These are phyloP conservation scores for Trichoderma sp. DNA, from an alignment of 2,329 filamentous ascomycete species.

Conservation along the genomic window DNA sequence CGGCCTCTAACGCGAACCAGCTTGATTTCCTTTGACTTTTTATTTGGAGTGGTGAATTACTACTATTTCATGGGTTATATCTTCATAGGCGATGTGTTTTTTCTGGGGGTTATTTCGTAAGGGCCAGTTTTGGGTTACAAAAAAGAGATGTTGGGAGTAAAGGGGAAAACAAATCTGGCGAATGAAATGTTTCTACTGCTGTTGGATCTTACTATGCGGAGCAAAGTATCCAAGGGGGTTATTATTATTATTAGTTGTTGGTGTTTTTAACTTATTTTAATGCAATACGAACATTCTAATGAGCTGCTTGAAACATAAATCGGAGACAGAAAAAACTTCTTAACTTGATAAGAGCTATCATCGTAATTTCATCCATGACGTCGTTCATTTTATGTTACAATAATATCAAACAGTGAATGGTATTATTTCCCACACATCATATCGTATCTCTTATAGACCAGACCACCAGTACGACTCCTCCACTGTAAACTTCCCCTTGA, in stretches of 20 bases:
- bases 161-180: background rate
- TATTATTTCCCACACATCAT: background rate
- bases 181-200: background rate
- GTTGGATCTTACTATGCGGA: background rate
- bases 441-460: background rate
- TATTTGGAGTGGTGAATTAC: background rate
- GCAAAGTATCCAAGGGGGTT: background rate
- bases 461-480: conserved; percentile 63
- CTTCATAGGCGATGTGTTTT: background rate
- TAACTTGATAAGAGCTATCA: background rate
- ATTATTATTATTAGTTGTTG: background rate
- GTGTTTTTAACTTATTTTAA: background rate
- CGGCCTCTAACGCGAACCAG: background rate
- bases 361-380: background rate
- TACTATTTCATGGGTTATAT: background rate
- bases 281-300: background rate
- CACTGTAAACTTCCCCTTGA: conserved; percentile 55
- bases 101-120: background rate
- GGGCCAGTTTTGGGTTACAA: background rate
- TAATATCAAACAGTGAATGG: background rate
- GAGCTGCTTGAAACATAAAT: background rate
- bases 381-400: background rate
- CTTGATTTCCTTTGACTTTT: background rate
- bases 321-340: background rate
- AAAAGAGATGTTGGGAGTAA: background rate